Percentiles rank a stretch among this genome's conserved stretches.
These are phyloP conservation scores for Russula emetica DNA, from an alignment of 768 basidiomycete species.

Conservation along the genomic window DNA sequence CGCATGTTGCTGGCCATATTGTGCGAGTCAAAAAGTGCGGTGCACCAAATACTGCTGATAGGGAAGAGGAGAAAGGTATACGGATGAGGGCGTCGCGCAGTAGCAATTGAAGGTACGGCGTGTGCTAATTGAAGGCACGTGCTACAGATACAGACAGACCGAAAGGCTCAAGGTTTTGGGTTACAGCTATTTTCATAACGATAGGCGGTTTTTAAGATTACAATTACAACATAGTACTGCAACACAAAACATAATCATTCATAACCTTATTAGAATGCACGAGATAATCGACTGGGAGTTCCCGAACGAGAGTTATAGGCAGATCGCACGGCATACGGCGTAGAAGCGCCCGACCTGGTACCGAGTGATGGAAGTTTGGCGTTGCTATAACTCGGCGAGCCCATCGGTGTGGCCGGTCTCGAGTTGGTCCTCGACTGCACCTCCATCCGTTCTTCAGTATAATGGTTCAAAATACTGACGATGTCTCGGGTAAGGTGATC, in stretches of 20 bases:
- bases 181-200: no score
- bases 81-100: background rate
- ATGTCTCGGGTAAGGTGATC: constrained; percentile 70
- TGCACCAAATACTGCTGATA: constrained; percentile 18
- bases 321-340: constrained; percentile 43
- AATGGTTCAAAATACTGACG: constrained; percentile 67
- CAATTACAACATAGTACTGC: background rate
- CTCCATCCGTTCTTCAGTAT: constrained; percentile 59
- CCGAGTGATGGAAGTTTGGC: constrained; percentile 38
- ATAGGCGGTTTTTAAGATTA: no score
- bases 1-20: constrained; percentile 88
- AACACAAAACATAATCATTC: background rate
- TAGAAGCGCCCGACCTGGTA: constrained; percentile 56
- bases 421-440: constrained; percentile 58
- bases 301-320: constrained; percentile 54
- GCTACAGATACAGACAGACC: background rate
- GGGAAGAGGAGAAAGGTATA: background rate
- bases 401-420: constrained; percentile 61
- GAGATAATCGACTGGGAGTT: constrained; percentile 56
- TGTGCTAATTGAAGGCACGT: constrained; percentile 12
- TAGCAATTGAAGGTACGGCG: background rate
- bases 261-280: constrained; percentile 34
- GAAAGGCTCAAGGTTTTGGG: no score
- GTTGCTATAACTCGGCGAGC: constrained; percentile 44
- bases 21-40: constrained; percentile 5